Base-by-base conservation (phyloP, 805 yeast species). In the Millerozyma miso region DNA sequence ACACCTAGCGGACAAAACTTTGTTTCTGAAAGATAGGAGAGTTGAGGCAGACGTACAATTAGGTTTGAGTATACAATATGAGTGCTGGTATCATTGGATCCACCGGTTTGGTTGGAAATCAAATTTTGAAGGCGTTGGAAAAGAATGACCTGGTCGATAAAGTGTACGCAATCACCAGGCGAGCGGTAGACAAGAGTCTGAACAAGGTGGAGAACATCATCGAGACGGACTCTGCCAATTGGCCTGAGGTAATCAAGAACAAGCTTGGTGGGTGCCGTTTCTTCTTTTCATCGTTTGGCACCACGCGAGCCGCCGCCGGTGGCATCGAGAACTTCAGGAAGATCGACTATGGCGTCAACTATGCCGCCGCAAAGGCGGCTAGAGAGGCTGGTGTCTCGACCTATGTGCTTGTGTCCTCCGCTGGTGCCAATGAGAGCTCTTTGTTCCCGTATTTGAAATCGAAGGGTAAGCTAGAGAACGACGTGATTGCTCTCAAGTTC, bases 401-500 rank as follows among this genome's bases (percentile, higher is more conserved):
- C 1, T 80, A 77, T 49, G 81, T 89, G 3, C 58, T 89, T 12
- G 74, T 89, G 4, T 80, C 89, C 3, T 67, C 89, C 2, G 39
- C 55, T 0, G 88, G 88, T n/a, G 88, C 96, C 0, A 69, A 67
- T 44, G 53, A 75, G 0, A 50, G 55, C 31, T 85, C 95, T 0
- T 52, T 51, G n/a, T 69, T 86, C 34, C 74, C 82, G 3, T 89
- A 88, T 54, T 40, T 77, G 35, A 72, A 72, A 51, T 72, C 84
- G 62, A 89, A 89, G 59, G 96, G 95, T 20, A 77, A 81, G 40
- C 68, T 85, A 38, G 97, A 89, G 58, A 75, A 80, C 36, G 88
- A 79, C 37, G 66, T 89, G 7, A 62, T 71, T 35, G 80, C 67
- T 0, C 67, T 88, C 44, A 74, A 71, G 19, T 89, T 88, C 60